These are phyloP conservation scores for Ophiostoma pallidulum DNA, from an alignment of 2,329 filamentous ascomycete genomes.

Conservation along the genomic window DNA sequence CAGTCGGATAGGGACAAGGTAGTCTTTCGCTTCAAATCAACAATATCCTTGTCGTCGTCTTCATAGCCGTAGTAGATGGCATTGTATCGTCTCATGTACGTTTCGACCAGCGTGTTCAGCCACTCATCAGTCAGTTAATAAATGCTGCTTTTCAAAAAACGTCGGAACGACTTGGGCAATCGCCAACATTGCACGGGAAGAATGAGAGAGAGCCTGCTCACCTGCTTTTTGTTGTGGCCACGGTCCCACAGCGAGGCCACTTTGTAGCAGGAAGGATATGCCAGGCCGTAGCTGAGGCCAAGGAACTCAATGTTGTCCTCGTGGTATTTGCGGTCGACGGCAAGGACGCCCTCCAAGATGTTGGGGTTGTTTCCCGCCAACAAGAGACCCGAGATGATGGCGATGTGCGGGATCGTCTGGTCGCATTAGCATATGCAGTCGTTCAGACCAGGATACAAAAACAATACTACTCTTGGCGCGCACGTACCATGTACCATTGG, in stretches of 20 bases:
- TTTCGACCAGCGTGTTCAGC: slow-evolving; percentile 17
- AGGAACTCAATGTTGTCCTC: slow-evolving; percentile 13
- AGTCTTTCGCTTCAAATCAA: slow-evolving; percentile 9
- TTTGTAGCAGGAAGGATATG: slow-evolving; percentile 22
- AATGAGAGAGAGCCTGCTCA: background rate
- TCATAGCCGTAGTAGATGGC: background rate
- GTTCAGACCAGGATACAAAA: too few species aligned
- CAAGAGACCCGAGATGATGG: slow-evolving; percentile 20
- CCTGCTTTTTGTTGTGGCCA: slow-evolving; percentile 20
- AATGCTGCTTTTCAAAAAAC: background rate
- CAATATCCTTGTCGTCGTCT: slow-evolving; percentile 14
- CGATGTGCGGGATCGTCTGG: slow-evolving; percentile 21
- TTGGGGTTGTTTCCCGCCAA: slow-evolving; percentile 23
- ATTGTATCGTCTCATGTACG: slow-evolving; percentile 10
- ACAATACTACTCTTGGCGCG: background rate
- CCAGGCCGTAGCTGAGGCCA: slow-evolving; percentile 16
- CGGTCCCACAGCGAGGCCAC: slow-evolving; percentile 21
- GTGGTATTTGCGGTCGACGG: slow-evolving; percentile 12
- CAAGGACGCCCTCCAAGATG: slow-evolving; percentile 21
- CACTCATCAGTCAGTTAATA: slow-evolving; percentile 11
- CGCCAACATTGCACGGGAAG: background rate
- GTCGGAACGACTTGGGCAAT: background rate
- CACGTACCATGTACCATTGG: slow-evolving; percentile 19
- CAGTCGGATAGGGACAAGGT: slow-evolving; percentile 16
- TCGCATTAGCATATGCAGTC: background rate